A percentile compares a stretch with the other conserved stretches of the same genome.
phyloP scores from a whole-genome alignment of 768 basidiomycete species.

The Tulasnella sp. region DNA sequence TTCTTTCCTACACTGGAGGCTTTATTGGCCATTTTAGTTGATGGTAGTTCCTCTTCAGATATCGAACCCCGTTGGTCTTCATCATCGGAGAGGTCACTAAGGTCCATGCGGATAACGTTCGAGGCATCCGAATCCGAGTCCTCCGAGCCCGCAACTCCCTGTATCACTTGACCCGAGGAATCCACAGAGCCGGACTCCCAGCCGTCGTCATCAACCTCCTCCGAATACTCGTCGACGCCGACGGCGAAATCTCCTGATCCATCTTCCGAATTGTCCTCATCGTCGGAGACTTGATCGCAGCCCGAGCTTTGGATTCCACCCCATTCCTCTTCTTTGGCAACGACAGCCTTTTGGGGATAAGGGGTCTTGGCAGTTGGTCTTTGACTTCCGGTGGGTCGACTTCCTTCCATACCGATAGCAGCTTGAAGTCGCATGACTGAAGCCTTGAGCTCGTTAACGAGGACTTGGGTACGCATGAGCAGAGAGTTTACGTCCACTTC shows the following conservation, averaged over 20 bases:
- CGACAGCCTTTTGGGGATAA: not conserved
- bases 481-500: constrained; percentile 55
- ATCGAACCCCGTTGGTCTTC: not conserved
- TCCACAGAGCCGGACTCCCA: constrained; percentile 29
- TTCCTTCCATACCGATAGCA: constrained; percentile 26
- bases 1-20: not conserved
- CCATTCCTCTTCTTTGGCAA: not conserved
- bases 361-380: not conserved
- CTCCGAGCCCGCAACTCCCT: constrained; percentile 16
- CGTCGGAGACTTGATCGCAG: not conserved
- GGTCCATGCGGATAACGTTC: not conserved
- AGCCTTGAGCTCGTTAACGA: constrained; percentile 45
- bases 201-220: constrained; percentile 17
- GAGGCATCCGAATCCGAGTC: not conserved
- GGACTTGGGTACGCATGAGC: constrained; percentile 63
- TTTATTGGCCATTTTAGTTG: not conserved
- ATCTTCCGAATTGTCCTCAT: not conserved
- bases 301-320: not conserved
- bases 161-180: constrained; percentile 15
- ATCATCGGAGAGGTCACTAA: not conserved
- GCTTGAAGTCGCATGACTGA: constrained; percentile 41
- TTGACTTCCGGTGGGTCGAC: not conserved
- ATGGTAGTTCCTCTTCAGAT: not conserved
- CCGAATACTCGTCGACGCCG: not conserved
- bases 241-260: not conserved